These are phyloP conservation scores for Stylosanthes scabra DNA, from an alignment of 331 rosid species.

Conservation along the genomic window DNA sequence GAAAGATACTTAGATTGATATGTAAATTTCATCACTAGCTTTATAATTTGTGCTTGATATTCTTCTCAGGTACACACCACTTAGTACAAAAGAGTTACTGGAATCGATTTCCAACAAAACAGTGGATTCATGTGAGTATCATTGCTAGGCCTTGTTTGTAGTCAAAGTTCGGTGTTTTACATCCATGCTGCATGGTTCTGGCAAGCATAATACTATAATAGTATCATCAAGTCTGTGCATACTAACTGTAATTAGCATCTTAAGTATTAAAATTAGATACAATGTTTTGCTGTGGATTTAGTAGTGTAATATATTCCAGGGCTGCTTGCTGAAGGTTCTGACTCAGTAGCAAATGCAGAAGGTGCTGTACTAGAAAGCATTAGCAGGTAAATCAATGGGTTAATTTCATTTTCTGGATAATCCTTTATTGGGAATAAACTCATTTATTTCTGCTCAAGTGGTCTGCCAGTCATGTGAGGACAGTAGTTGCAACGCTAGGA, in stretches of 20 bases:
- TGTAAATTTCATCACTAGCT: conserved; percentile 5
- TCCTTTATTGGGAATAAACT: background rate
- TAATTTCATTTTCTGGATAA: conserved; percentile 4
- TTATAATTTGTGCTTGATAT: conserved; percentile 32
- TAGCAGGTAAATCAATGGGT: conserved; percentile 68
- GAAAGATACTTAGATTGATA: conserved; percentile 7
- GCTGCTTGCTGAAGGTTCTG: conserved; percentile 75
- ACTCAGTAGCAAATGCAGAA: conserved; percentile 83
- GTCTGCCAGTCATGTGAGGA: conserved; percentile 73
- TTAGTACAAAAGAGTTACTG: conserved; percentile 76
- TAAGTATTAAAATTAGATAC: background rate
- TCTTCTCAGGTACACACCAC: conserved; percentile 83
- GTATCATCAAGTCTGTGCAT: conserved; percentile 8
- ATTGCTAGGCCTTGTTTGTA: conserved; percentile 13
- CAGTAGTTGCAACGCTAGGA: conserved; percentile 84
- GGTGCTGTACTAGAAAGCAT: conserved; percentile 76
- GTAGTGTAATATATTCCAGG: conserved; percentile 67
- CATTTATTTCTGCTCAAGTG: conserved; percentile 34
- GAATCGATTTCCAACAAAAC: conserved; percentile 76
- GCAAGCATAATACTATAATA: background rate
- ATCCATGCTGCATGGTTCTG: conserved; percentile 12
- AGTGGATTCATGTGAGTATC: conserved; percentile 79
- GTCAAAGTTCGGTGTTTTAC: conserved; percentile 25
- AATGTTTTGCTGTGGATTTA: conserved; percentile 42
- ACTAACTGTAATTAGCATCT: background rate